These are phyloP conservation scores for Phytopythium boreale DNA, from an alignment of 352 stramenopile species.

Conservation along the genomic window DNA sequence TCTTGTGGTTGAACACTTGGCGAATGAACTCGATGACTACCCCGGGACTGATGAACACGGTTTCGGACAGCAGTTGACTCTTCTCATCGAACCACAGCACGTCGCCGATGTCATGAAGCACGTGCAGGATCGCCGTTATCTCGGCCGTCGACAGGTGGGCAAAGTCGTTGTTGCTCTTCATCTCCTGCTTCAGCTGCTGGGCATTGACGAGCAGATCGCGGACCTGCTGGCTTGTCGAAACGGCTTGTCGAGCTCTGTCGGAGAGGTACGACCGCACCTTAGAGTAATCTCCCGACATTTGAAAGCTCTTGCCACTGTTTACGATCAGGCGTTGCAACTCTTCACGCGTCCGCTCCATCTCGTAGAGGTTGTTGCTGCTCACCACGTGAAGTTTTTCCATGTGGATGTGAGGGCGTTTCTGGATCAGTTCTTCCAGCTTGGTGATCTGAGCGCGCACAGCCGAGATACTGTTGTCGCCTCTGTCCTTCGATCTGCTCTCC, in stretches of 20 bases:
- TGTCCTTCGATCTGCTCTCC: too few relatives aligned
- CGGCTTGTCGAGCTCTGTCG: neutral
- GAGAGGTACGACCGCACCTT: neutral
- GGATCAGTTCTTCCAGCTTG: too few relatives aligned
- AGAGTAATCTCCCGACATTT: neutral
- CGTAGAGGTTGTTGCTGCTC: neutral
- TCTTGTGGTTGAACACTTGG: constrained; percentile 13
- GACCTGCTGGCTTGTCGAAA: too few relatives aligned
- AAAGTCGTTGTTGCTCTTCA: too few relatives aligned
- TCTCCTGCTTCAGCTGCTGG: too few relatives aligned
- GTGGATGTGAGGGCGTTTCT: too few relatives aligned
- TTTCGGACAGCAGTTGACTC: neutral
- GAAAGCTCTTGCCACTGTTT: neutral
- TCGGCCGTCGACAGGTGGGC: neutral
- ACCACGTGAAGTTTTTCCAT: neutral
- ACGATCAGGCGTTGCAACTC: neutral
- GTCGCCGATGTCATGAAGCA: constrained; percentile 13
- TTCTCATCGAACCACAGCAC: constrained; percentile 19
- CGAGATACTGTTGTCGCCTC: too few relatives aligned
- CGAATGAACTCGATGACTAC: constrained; percentile 18
- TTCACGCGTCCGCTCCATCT: neutral
- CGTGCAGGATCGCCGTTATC: neutral
- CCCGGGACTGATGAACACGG: constrained; percentile 9
- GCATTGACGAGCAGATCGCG: neutral
- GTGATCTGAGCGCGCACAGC: too few relatives aligned